Evolutionary conservation across 768 basidiomycete species (phyloP).

Genomic region (Lactarius indigo): DNA sequence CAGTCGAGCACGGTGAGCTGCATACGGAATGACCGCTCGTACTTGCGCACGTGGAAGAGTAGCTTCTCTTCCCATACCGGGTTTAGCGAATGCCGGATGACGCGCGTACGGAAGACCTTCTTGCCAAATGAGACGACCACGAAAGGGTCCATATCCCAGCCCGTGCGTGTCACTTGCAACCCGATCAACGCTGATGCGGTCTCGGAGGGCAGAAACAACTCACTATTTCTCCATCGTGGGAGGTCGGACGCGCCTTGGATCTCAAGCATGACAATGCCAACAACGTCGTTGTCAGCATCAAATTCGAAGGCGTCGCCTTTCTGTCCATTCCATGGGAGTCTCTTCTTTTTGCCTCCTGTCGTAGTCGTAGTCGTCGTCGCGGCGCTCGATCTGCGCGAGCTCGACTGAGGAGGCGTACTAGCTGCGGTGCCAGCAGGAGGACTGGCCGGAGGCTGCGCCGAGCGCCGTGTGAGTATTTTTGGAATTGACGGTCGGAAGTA

Average conservation of each 20-base stretch:
- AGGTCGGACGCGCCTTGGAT: conserved; percentile 80
- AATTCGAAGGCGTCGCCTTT: conserved; percentile 55
- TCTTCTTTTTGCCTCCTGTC: conserved; percentile 34
- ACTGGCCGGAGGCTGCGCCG: conserved; percentile 30
- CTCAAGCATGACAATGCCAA: conserved; percentile 95
- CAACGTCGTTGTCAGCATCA: conserved; percentile 69
- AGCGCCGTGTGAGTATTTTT: conserved; percentile 36
- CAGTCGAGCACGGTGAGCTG: conserved; percentile 89
- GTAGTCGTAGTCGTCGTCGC: conserved; percentile 27
- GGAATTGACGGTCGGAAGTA: conserved; percentile 32
- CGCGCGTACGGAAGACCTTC: conserved; percentile 92
- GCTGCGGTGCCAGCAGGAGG: conserved; percentile 32
- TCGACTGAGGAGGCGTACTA: conserved; percentile 5
- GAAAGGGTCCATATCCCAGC: conserved; percentile 98
- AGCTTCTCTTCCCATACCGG: conserved; percentile 95
- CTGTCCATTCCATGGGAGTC: conserved; percentile 38
- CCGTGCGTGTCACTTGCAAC: conserved; percentile 69
- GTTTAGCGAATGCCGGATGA: conserved; percentile 79
- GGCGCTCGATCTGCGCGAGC: conserved; percentile 23
- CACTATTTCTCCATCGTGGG: conserved; percentile 83
- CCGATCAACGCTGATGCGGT: neutral
- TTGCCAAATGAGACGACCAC: conserved; percentile 95
- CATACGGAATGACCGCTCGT: conserved; percentile 75
- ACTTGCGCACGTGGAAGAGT: conserved; percentile 88
- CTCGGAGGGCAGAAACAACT: conserved; percentile 32